Base-by-base conservation (phyloP, 208 protist genomes). In the Trichomonas vaginalis region DNA sequence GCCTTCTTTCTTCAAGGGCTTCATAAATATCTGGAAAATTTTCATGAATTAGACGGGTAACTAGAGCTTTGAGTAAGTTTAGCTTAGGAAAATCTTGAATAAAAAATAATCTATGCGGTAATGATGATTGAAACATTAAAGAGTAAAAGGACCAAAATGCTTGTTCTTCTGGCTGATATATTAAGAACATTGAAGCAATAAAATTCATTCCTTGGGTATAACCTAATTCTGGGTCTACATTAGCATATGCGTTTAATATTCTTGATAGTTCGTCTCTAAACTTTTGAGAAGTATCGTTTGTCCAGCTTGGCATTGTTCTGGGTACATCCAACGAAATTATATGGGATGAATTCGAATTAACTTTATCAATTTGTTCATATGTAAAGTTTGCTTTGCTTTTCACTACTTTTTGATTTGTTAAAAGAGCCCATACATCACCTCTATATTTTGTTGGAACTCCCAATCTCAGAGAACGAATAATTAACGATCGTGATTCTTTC, bases 131-230 rank as follows among this genome's bases (percentile, higher is more conserved):
- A 86, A 42, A 37, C 79, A 86, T 86, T 15, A 86, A 4, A 4
- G 79, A 86, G 17, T 86, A 86, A 86, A 86, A 86, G 9, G 9
- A 9, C 79, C 79, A 86, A 86, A 86, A 86, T 56, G 86, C 40
- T 56, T 21, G 48, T n/a, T 61, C 46, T 95, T 95, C 47, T 21
- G 48, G 17, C 6, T 56, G 42, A 56, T 56, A 35, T 56, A 61
- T 21, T n/a, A 95, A 8, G n/a, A 95, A 95, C 40, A 95, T 61
- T 21, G 86, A 39, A 40, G 86, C 86, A 95, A 95, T 95, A 37
- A 61, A 95, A 95, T 95, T 95, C 86, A 95, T 95, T 51, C 86
- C 86, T 56, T 95, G 86, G n/a, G 27, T 39, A 56, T 95, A 95
- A 23, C 86, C 86, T 39, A 95, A 40, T 56, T 56, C 86, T 56